Evolutionary conservation across 768 basidiomycete species (phyloP), one percentile per base, ranked within the genome.

Genomic region (Termitomyces eurrhizus): DNA sequence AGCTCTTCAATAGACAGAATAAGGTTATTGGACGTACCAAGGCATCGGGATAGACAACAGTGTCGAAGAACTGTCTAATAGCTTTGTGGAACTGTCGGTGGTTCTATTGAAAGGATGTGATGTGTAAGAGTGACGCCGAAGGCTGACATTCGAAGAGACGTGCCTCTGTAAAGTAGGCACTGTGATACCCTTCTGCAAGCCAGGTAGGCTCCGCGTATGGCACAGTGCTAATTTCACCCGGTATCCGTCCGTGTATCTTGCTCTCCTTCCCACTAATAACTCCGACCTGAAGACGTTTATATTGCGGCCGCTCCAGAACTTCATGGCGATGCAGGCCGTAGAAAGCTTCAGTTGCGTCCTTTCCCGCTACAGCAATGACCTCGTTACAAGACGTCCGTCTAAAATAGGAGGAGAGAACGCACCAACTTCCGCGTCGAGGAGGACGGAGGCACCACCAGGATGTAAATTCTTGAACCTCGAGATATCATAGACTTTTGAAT

Each of bases 151-250:
- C 14, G 16, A 4, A 48, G 4, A 18, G 26, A 71, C 83, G 61
- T 32, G 85, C 86, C 69, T 92, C 88, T 26, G 78, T 85, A 75
- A 78, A 93, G 74, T 93, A 93, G 0, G 92, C 89, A 59, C 82
- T 85, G 63, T 84, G 77, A 75, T 82, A 92, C 13, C 84, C 86
- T 4, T 78, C 64, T 0, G 80, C 75, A 52, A 92, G 74, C 88
- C 90, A 93, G 1, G 85, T 85, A 1, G 90, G 89, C 68, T 94
- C 92, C 2, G 82, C 89, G 69, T 90, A 93, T 0, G 92, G 92
- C 1, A 93, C 87, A 62, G 74, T 73, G 65, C 86, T 88, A 46
- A 89, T 69, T 57, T 79, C 76, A 2, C 89, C 90, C 4, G 76
- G 65, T 29, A 73, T 74, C 14, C 74, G 76, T 26, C 77, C 70